Percentiles rank a stretch among this genome's conserved stretches.
phyloP scores from a whole-genome alignment of 805 yeast genomes.

The Blastobotrys chiropterorum region DNA sequence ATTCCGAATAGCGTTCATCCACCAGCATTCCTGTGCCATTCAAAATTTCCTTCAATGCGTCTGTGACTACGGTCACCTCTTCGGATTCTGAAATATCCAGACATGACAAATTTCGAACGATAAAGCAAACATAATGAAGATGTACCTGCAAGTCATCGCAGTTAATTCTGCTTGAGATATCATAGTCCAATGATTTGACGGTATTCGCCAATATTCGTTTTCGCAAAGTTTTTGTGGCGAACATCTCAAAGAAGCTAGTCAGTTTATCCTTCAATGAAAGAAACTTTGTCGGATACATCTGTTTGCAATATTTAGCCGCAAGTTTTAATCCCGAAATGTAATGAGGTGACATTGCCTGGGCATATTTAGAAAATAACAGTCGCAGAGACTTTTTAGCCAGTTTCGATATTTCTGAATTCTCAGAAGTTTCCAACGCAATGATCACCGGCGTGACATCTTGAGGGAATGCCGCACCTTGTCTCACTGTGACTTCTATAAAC shows the following conservation, averaged over 20 bases:
- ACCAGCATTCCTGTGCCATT: background rate
- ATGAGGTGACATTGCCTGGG: conserved; percentile 33
- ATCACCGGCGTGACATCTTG: conserved; percentile 60
- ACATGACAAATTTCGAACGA: background rate
- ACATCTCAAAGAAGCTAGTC: background rate
- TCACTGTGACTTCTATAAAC: conserved; percentile 50
- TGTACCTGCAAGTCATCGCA: background rate
- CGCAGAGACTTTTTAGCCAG: conserved; percentile 49
- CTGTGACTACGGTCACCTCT: background rate
- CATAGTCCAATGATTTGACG: background rate
- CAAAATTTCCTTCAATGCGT: background rate
- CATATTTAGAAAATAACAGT: conserved; percentile 58
- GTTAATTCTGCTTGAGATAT: background rate
- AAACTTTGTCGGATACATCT: background rate
- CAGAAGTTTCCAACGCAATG: conserved; percentile 60
- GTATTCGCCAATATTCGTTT: background rate
- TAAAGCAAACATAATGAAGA: background rate
- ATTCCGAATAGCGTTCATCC: background rate
- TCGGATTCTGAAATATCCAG: background rate
- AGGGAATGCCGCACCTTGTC: conserved; percentile 71
- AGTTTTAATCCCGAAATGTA: background rate
- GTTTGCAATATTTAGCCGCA: background rate
- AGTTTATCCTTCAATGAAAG: background rate
- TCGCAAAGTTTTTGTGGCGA: background rate
- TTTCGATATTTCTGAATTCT: conserved; percentile 36